Conservation (phyloP, 139 green algal species). For the Picochlorum sp. region DNA sequence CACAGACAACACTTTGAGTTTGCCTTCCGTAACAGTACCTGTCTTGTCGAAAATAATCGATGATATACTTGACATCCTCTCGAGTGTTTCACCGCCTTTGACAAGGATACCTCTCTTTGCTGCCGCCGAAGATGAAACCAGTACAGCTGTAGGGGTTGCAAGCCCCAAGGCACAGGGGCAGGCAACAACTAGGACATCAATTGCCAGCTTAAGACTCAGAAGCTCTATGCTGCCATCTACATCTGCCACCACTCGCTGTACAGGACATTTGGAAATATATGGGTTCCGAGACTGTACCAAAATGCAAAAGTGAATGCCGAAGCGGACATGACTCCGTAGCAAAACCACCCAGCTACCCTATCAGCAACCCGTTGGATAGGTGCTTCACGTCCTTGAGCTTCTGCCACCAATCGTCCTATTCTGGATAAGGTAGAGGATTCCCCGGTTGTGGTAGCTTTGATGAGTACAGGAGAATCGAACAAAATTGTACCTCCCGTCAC, state of each 20-base stretch:
- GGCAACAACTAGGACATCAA: slow-evolving; percentile 91
- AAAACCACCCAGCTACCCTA: slow-evolving; percentile 79
- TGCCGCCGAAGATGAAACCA: slow-evolving; percentile 65
- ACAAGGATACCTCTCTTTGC: slow-evolving; percentile 78
- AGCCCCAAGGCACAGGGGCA: slow-evolving; percentile 96
- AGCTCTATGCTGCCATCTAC: slow-evolving; percentile 38
- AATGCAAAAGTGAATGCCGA: slow-evolving; percentile 76
- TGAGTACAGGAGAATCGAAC: slow-evolving; percentile 66
- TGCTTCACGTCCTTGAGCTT: slow-evolving; percentile 69
- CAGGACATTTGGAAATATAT: slow-evolving; percentile 19
- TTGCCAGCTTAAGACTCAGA: slow-evolving; percentile 70
- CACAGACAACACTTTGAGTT: slow-evolving; percentile 12
- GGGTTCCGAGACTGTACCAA: slow-evolving; percentile 45
- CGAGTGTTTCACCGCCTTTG: slow-evolving; percentile 79
- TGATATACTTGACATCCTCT: slow-evolving; percentile 61
- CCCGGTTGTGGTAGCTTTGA: slow-evolving; percentile 62
- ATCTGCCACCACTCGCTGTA: slow-evolving; percentile 20
- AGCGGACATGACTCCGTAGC: slow-evolving; percentile 81
- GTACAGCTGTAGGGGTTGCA: slow-evolving; percentile 87
- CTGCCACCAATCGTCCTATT: slow-evolving; percentile 39
- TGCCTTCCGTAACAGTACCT: slow-evolving; percentile 80
- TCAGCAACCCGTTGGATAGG: slow-evolving; percentile 89
- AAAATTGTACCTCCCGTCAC: slow-evolving; percentile 76
- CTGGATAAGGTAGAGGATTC: slow-evolving; percentile 57
- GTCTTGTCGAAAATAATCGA: slow-evolving; percentile 95